These are phyloP conservation scores for Cynara cardunculus DNA, from an alignment of 129 eudicot species.

Conservation along the genomic window DNA sequence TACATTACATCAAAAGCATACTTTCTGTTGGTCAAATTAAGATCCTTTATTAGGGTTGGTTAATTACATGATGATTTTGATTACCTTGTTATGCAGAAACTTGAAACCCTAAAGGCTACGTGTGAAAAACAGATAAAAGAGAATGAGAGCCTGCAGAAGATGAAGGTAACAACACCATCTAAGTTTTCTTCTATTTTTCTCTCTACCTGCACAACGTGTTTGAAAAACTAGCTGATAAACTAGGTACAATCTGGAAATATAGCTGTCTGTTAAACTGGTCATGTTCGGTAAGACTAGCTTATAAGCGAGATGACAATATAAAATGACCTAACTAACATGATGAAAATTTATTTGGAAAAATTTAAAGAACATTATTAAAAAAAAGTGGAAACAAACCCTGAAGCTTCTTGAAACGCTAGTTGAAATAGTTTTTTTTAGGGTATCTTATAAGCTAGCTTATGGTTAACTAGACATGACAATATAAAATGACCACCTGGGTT, in stretches of 20 bases:
- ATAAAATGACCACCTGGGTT: no score
- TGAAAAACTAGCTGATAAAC: no score
- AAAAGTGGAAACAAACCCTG: no score
- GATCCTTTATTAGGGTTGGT: not conserved
- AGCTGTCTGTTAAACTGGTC: not conserved
- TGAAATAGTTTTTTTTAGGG: not conserved
- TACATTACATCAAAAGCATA: not conserved
- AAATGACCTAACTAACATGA: not conserved
- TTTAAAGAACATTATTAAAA: no score
- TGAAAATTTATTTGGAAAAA: not conserved
- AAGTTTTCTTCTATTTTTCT: not conserved
- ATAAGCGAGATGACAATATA: not conserved
- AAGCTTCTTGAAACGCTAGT: not conserved
- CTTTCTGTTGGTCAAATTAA: not conserved
- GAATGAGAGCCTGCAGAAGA: slow-evolving; percentile 29
- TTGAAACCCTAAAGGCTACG: slow-evolving; percentile 21
- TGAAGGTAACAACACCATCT: slow-evolving; percentile 24
- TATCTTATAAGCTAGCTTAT: no score
- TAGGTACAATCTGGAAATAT: no score
- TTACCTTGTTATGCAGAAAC: slow-evolving; percentile 21
- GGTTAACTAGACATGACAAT: no score
- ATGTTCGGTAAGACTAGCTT: not conserved
- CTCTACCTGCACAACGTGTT: no score
- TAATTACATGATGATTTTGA: slow-evolving; percentile 11
- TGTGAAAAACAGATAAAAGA: slow-evolving; percentile 32